Conservation (phyloP, 257 asterid species). For the Solanum gracilifrons region DNA sequence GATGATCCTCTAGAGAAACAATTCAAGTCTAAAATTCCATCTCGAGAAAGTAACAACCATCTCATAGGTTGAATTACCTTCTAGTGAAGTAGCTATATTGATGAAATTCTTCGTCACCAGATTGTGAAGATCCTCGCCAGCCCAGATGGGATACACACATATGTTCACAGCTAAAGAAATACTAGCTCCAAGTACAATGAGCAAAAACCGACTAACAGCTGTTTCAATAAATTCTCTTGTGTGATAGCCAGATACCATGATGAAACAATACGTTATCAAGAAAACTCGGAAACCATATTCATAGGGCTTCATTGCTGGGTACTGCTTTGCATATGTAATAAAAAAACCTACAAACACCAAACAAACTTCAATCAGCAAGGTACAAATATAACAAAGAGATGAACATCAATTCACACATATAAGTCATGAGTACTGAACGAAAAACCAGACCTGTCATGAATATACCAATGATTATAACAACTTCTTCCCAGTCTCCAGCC, state of each 20-base stretch:
- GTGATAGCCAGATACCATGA: constrained; percentile 67
- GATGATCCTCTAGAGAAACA: not conserved
- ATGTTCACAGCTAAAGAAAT: constrained; percentile 50
- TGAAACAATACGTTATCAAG: constrained; percentile 58
- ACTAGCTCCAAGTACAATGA: constrained; percentile 63
- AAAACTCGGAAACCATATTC: constrained; percentile 77
- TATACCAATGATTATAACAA: constrained; percentile 14
- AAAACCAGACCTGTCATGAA: constrained; percentile 32
- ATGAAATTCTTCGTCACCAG: constrained; percentile 53
- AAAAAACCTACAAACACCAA: constrained; percentile 30
- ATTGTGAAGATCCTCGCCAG: constrained; percentile 78
- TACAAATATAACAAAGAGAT: not conserved
- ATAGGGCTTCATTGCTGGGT: constrained; percentile 64
- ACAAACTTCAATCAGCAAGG: not conserved
- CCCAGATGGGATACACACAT: constrained; percentile 72
- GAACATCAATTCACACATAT: not conserved
- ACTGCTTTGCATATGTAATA: constrained; percentile 48
- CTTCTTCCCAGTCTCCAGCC: constrained; percentile 39
- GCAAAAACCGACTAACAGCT: constrained; percentile 46
- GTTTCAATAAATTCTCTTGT: constrained; percentile 45
- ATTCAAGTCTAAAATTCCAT: not conserved
- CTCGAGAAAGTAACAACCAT: not conserved
- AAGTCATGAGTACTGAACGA: not conserved
- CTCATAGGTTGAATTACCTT: constrained; percentile 33
- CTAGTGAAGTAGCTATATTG: constrained; percentile 62